These are phyloP conservation scores for Gaeumannomyces tritici DNA, from an alignment of 2,329 filamentous ascomycete species.

Conservation along the genomic window DNA sequence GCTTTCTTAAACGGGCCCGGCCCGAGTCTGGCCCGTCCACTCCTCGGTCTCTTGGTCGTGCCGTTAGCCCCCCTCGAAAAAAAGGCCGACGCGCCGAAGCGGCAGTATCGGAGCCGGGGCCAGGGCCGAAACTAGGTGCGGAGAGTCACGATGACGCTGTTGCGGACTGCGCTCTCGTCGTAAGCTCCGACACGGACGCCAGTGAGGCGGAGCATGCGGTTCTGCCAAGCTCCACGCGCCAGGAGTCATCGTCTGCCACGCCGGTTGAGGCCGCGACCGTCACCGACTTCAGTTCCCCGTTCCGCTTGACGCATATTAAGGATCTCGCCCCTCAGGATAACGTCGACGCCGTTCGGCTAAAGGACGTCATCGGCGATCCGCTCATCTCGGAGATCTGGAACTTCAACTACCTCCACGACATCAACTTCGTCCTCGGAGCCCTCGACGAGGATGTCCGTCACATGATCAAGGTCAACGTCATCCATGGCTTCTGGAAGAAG, in stretches of 20 bases:
- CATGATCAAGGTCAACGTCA: slow-evolving; percentile 41
- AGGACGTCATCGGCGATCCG: slow-evolving; percentile 63
- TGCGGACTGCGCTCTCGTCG: not conserved
- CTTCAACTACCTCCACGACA: slow-evolving; percentile 58
- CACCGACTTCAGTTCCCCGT: slow-evolving; percentile 46
- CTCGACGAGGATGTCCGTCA: slow-evolving; percentile 41
- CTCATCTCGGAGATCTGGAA: slow-evolving; percentile 64
- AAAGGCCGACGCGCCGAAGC: not conserved
- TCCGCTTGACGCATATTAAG: slow-evolving; percentile 60
- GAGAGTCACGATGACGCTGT: not conserved
- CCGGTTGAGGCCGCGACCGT: not conserved
- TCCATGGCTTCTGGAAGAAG: slow-evolving; percentile 57
- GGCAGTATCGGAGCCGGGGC: not conserved
- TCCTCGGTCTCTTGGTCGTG: not conserved
- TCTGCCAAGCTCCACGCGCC: not conserved
- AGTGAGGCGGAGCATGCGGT: not conserved
- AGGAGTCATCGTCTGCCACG: not conserved
- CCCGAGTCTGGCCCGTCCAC: not conserved
- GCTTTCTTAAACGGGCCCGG: not conserved
- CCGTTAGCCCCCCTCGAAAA: slow-evolving; percentile 3
- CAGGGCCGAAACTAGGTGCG: too few relatives aligned
- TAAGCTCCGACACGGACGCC: not conserved
- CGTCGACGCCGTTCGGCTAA: slow-evolving; percentile 53
- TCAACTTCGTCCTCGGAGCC: slow-evolving; percentile 43
- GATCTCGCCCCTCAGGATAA: slow-evolving; percentile 54